Evolutionary conservation across 352 stramenopile genomes (phyloP), one percentile per base, ranked within the genome.

Genomic region (Thraustotheca clavata): DNA sequence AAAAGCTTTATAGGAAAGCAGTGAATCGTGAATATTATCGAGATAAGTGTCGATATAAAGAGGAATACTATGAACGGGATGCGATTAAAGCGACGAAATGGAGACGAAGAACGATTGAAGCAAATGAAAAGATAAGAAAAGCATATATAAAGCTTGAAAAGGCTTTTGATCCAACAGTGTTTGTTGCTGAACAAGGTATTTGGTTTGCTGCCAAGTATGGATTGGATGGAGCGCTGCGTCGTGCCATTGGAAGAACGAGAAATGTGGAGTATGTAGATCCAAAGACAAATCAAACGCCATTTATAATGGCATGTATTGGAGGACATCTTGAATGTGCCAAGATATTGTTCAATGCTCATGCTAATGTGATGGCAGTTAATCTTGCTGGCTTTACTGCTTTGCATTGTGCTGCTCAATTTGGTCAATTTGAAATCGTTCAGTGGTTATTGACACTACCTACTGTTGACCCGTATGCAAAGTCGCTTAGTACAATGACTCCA

Each of bases 131-230:
- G 43, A 9, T 52, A 24, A 24, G 34, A 31, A 52, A 52, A 9
- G 43, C 43, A 9, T 31, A 9, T 7, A 11, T 2, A n/a, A 65
- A 65, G 57, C 24, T 65, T 26, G 36, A 8, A 27, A 65, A 38
- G 12, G n/a, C 7, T 4, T 65, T 24, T 27, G 26, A 18, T 33
- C 22, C 38, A n/a, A 55, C 9, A 20, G 5, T 54, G 1, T 55
- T 65, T 27, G 83, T 81, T 1, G 72, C 80, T 57, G 83, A 91
- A 71, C 83, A 94, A 63, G 71, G 77, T 47, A 59, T 91, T 31
- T 94, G 83, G 81, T 60, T 88, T 12, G 80, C 77, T 11, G 83
- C 83, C 60, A 90, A 89, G 72, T 82, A 70, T 55, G 83, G 85
- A 27, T 79, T 92, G 69, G 38, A 77, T 24, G 68, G 69, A 2